Evolutionary conservation across 768 basidiomycete species (phyloP).

Genomic region (Collybia mongolica): DNA sequence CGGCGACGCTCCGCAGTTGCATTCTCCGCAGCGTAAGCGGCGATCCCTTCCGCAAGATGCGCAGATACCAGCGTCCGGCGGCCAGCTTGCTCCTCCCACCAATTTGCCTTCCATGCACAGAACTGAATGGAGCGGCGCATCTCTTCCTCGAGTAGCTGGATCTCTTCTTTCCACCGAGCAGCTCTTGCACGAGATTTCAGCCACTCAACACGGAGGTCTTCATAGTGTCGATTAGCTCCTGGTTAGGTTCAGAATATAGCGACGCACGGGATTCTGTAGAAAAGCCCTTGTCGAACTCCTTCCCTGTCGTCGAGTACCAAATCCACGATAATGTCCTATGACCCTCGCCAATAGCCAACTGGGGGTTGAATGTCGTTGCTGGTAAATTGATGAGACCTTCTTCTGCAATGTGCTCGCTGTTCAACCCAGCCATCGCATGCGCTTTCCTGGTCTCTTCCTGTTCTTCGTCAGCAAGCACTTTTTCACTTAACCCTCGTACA

Average conservation of each 20-base stretch:
- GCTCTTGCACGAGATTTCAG: constrained; percentile 16
- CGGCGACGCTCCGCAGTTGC: background rate
- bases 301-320: constrained; percentile 9
- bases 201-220: constrained; percentile 19
- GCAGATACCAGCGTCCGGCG: background rate
- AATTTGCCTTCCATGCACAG: constrained; percentile 14
- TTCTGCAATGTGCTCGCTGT: background rate
- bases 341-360: constrained; percentile 6
- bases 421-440: background rate
- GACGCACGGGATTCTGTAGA: background rate
- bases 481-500: constrained; percentile 4
- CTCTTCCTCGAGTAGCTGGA: constrained; percentile 22
- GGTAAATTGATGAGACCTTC: constrained; percentile 1
- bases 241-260: background rate
- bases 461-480: constrained; percentile 5
- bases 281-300: background rate
- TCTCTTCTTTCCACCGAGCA: constrained; percentile 21
- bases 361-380: background rate
- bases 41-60: constrained; percentile 1
- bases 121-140: constrained; percentile 21
- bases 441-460: background rate
- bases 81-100: constrained; percentile 10
- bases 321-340: constrained; percentile 9
- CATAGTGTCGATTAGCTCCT: background rate
- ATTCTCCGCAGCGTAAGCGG: background rate